Percentiles rank a stretch among this genome's conserved stretches.
These are phyloP conservation scores for Boletus vinaceobasis DNA, from an alignment of 768 basidiomycete species.

Conservation along the genomic window DNA sequence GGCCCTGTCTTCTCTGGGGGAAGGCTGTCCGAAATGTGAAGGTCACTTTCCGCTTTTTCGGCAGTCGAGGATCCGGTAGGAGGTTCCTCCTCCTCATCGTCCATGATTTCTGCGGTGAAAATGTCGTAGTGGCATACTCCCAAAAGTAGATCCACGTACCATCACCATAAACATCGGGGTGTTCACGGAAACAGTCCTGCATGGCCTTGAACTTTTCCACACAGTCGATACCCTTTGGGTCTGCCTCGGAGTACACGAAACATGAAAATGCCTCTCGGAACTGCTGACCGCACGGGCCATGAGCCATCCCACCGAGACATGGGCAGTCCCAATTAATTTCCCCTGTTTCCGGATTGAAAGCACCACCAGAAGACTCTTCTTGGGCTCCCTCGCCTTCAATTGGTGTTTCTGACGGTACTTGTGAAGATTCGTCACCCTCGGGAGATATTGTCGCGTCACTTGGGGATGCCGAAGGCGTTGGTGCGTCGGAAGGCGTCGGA, in stretches of 20 bases:
- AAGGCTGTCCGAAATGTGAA: neutral
- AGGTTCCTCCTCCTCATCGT: conserved; percentile 57
- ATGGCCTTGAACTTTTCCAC: conserved; percentile 97
- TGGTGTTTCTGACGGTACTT: conserved; percentile 2
- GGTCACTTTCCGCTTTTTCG: conserved; percentile 7
- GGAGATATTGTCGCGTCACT: conserved; percentile 15
- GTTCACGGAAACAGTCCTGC: conserved; percentile 96
- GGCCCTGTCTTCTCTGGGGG: conserved; percentile 10
- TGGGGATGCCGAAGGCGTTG: conserved; percentile 12
- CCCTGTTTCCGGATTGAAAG: conserved; percentile 94
- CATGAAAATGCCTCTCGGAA: conserved; percentile 97
- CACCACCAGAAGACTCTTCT: conserved; percentile 41
- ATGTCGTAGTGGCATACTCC: conserved; percentile 1
- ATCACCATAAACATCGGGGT: conserved; percentile 94
- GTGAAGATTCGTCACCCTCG: conserved; percentile 8
- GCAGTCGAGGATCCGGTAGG: neutral
- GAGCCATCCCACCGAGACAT: conserved; percentile 97
- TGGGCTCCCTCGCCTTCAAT: conserved; percentile 25
- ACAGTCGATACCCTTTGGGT: conserved; percentile 97
- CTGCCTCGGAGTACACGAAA: conserved; percentile 90
- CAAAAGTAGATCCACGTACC: conserved; percentile 49
- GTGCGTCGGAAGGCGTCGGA: conserved; percentile 17
- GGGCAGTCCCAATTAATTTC: conserved; percentile 99
- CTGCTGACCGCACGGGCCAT: conserved; percentile 91
- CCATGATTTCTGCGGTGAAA: conserved; percentile 54